phyloP scores from a whole-genome alignment of 805 yeast genomes.

The Lachancea sp. region DNA sequence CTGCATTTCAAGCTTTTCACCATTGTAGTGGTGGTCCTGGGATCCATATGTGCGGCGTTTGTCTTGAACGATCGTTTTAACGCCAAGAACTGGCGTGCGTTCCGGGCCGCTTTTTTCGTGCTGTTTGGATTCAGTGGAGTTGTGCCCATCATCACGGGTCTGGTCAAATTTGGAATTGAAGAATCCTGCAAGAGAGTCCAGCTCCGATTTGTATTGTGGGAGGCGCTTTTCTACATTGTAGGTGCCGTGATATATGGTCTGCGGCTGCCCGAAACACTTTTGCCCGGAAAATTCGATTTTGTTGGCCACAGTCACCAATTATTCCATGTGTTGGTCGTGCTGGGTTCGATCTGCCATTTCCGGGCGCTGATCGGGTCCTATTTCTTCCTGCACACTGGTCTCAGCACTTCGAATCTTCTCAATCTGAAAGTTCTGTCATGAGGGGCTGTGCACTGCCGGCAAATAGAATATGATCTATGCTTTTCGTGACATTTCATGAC shows the following conservation, averaged over 20 bases:
- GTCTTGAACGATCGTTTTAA: conserved; percentile 64
- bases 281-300: conserved; percentile 59
- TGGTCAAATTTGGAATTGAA: conserved; percentile 42
- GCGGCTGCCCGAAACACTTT: conserved; percentile 63
- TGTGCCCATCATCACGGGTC: conserved; percentile 59
- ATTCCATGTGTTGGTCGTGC: conserved; percentile 70
- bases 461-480: too few relatives aligned
- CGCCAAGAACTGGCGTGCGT: conserved; percentile 59
- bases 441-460: neutral
- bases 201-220: conserved; percentile 55
- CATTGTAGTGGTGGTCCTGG: conserved; percentile 46
- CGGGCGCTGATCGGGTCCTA: conserved; percentile 58
- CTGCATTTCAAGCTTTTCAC: conserved; percentile 26
- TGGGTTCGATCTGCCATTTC: conserved; percentile 73
- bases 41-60: conserved; percentile 52
- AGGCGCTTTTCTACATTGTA: conserved; percentile 63
- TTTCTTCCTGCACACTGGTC: conserved; percentile 29
- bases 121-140: conserved; percentile 70
- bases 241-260: conserved; percentile 79
- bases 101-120: conserved; percentile 72
- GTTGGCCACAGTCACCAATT: conserved; percentile 81
- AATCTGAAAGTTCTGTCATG: neutral
- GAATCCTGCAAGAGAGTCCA: conserved; percentile 49
- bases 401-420: conserved; percentile 8
- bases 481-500: too few relatives aligned